Evolutionary conservation across 192 early-diverging fungal genomes (phyloP).

Genomic region (Coemansia sp.): DNA sequence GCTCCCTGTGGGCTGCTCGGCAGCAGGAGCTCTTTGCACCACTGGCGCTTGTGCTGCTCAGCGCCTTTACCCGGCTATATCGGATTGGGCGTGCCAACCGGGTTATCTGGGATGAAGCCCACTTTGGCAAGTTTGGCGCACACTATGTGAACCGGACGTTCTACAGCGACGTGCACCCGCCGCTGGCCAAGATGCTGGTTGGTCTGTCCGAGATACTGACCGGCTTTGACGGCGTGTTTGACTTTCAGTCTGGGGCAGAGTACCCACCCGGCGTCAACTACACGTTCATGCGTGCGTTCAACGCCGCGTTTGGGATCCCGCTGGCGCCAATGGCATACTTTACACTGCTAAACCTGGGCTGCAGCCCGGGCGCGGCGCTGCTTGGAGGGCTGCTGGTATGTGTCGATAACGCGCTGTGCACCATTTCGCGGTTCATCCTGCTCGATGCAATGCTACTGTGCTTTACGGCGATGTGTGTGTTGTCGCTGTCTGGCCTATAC

Average conservation of each 20-base stretch:
- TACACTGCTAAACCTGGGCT: conserved; percentile 69
- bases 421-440: conserved; percentile 87
- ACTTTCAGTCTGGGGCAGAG: conserved; percentile 68
- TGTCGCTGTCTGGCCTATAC: conserved; percentile 67
- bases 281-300: conserved; percentile 81
- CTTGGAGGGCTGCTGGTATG: conserved; percentile 79
- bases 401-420: conserved; percentile 56
- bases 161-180: conserved; percentile 98
- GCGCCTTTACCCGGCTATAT: conserved; percentile 30
- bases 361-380: conserved; percentile 60
- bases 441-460: conserved; percentile 94
- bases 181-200: conserved; percentile 93
- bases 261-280: conserved; percentile 84
- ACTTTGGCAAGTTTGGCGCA: conserved; percentile 77
- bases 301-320: conserved; percentile 79
- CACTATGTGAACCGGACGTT: conserved; percentile 90
- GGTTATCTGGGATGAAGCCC: conserved; percentile 74
- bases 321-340: conserved; percentile 87
- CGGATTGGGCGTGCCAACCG: conserved; percentile 16
- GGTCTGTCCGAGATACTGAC: conserved; percentile 76
- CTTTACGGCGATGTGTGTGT: conserved; percentile 67
- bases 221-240: conserved; percentile 82
- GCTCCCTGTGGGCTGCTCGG: no score
- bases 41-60: conserved; percentile 17
- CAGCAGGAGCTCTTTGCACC: not conserved